phyloP scores from a whole-genome alignment of 2,329 filamentous ascomycete genomes.

The Nemania serpens region DNA sequence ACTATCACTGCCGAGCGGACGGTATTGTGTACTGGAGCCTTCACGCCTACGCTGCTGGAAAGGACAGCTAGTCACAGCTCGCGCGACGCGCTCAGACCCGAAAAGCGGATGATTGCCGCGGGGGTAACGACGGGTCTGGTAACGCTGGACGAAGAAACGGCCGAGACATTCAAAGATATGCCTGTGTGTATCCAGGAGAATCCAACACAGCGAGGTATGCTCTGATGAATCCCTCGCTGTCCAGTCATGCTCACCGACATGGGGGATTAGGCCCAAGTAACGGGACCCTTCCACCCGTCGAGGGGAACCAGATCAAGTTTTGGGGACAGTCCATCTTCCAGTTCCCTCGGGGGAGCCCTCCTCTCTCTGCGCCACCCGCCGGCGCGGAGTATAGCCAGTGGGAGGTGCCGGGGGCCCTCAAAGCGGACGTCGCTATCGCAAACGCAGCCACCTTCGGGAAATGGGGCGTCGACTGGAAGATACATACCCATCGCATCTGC shows the following conservation, averaged over 20 bases:
- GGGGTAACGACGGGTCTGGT: constrained; percentile 49
- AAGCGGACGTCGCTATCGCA: constrained; percentile 62
- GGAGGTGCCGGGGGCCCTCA: constrained; percentile 59
- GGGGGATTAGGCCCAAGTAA: constrained; percentile 55
- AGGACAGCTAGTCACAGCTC: constrained; percentile 49
- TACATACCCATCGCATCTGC: constrained; percentile 67
- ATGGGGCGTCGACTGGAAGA: constrained; percentile 59
- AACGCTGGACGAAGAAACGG: constrained; percentile 31
- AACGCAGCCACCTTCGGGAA: constrained; percentile 64
- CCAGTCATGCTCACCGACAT: not conserved
- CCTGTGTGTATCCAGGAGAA: constrained; percentile 38
- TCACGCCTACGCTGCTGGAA: constrained; percentile 54
- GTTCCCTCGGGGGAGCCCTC: constrained; percentile 57
- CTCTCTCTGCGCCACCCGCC: constrained; percentile 61
- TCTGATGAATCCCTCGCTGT: not conserved
- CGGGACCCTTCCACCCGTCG: constrained; percentile 61
- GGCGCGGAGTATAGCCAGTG: constrained; percentile 65
- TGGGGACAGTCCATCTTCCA: constrained; percentile 65
- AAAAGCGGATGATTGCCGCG: constrained; percentile 54
- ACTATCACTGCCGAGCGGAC: constrained; percentile 50
- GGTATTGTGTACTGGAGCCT: constrained; percentile 54
- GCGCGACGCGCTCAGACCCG: constrained; percentile 49
- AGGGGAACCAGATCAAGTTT: constrained; percentile 58
- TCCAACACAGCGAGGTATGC: constrained; percentile 32
- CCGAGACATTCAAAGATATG: constrained; percentile 29